Percentiles rank a stretch among this genome's conserved stretches.
phyloP scores from a whole-genome alignment of 2,329 filamentous ascomycete species.

The Byssothecium circinans region DNA sequence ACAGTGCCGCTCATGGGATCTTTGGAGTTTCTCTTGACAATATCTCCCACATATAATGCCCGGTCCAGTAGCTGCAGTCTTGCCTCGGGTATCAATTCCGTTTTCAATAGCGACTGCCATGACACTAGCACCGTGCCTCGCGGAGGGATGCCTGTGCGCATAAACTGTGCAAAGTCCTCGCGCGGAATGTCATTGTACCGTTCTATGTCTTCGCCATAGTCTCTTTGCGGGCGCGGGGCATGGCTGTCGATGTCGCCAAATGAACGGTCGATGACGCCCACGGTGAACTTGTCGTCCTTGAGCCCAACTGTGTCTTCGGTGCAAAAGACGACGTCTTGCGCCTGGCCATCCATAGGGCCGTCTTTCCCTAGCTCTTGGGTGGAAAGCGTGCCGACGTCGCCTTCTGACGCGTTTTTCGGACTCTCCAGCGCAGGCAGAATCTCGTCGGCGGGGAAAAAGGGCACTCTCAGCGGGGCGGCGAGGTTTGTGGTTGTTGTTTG shows the following conservation, averaged over 20 bases:
- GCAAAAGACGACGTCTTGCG: conserved; percentile 35
- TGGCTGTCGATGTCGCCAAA: conserved; percentile 51
- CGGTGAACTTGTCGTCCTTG: conserved; percentile 40
- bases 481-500: conserved; percentile 3
- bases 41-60: conserved; percentile 57
- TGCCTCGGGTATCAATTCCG: conserved; percentile 46
- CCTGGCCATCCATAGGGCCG: conserved; percentile 15
- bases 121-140: conserved; percentile 55
- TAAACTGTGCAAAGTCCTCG: conserved; percentile 43
- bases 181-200: conserved; percentile 36
- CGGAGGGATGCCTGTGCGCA: conserved; percentile 52
- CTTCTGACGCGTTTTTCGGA: too few relatives aligned
- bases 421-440: conserved; percentile 5
- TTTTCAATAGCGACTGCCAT: conserved; percentile 48
- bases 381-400: not conserved
- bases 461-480: conserved; percentile 13
- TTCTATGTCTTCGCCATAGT: conserved; percentile 43
- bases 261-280: conserved; percentile 50
- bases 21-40: conserved; percentile 54
- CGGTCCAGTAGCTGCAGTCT: conserved; percentile 57
- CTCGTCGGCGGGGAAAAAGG: conserved; percentile 26
- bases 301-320: conserved; percentile 48
- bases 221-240: conserved; percentile 46
- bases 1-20: conserved; percentile 59
- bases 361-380: not conserved